Percentiles rank a stretch among this genome's conserved stretches.
These are phyloP conservation scores for Penicillium malachiteum DNA, from an alignment of 495 filamentous ascomycete genomes.

Conservation along the genomic window DNA sequence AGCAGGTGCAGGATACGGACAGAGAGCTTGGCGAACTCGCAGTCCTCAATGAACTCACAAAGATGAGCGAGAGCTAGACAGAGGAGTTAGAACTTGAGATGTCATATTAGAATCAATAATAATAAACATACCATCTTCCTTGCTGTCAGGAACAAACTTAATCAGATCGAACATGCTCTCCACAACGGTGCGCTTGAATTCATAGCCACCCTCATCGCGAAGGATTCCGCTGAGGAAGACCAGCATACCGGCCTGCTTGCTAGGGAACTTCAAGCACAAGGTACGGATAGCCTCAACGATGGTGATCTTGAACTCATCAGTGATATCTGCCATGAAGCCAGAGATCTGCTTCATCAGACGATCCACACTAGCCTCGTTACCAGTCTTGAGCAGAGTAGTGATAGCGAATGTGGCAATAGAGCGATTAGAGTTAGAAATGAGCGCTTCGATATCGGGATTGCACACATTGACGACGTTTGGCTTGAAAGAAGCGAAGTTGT, in stretches of 20 bases:
- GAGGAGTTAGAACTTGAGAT: slow-evolving; percentile 19
- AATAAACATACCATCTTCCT: slow-evolving; percentile 71
- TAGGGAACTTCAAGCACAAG: slow-evolving; percentile 94
- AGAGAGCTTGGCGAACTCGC: slow-evolving; percentile 97
- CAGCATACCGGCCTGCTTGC: slow-evolving; percentile 97
- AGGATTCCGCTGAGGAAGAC: slow-evolving; percentile 92
- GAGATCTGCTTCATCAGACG: slow-evolving; percentile 98
- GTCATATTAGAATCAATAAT: neutral
- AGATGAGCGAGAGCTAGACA: slow-evolving; percentile 77
- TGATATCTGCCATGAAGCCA: slow-evolving; percentile 96
- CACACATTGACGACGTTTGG: slow-evolving; percentile 88
- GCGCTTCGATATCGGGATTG: slow-evolving; percentile 93
- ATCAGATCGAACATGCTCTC: slow-evolving; percentile 99
- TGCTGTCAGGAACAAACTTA: slow-evolving; percentile 96
- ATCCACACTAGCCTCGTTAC: slow-evolving; percentile 95
- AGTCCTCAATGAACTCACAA: slow-evolving; percentile 99
- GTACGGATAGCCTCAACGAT: slow-evolving; percentile 98
- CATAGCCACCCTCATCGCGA: slow-evolving; percentile 95
- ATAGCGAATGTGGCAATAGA: slow-evolving; percentile 98
- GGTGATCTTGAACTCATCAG: slow-evolving; percentile 99
- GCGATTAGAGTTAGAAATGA: slow-evolving; percentile 95
- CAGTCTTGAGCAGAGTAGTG: slow-evolving; percentile 95
- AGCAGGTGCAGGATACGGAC: slow-evolving; percentile 93
- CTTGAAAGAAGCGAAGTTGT: slow-evolving; percentile 93
- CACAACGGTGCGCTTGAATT: slow-evolving; percentile 96